phyloP scores from a whole-genome alignment of 805 yeast genomes.

The Ogataea zsoltii region DNA sequence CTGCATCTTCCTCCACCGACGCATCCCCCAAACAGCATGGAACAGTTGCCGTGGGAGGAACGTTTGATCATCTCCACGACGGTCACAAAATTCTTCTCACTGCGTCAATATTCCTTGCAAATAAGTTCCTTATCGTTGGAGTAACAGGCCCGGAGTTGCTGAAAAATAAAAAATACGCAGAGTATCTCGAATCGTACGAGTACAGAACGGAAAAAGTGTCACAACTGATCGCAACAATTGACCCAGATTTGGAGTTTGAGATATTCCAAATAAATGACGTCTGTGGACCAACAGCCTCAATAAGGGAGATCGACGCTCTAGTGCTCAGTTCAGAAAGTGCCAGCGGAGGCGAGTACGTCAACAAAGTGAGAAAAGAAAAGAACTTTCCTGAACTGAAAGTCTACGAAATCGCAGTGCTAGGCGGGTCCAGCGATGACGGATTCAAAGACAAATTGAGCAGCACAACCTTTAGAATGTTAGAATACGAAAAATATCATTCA shows the following conservation, averaged over 20 bases:
- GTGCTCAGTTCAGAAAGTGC: constrained; percentile 80
- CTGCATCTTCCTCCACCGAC: too few species aligned
- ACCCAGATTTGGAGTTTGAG: constrained; percentile 48
- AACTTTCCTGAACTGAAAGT: constrained; percentile 54
- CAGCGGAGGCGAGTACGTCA: constrained; percentile 73
- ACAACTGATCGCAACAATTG: constrained; percentile 48
- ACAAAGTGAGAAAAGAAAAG: constrained; percentile 57
- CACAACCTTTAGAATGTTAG: constrained; percentile 64
- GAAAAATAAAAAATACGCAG: constrained; percentile 70
- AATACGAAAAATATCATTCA: constrained; percentile 21
- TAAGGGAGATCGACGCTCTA: constrained; percentile 72
- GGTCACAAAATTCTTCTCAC: constrained; percentile 89
- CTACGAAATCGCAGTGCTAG: constrained; percentile 62
- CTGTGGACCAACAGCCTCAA: constrained; percentile 90
- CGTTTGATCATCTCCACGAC: constrained; percentile 94
- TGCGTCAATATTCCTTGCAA: constrained; percentile 63
- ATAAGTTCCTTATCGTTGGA: constrained; percentile 66
- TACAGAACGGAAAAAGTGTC: constrained; percentile 48
- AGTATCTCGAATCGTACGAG: constrained; percentile 59
- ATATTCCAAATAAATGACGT: constrained; percentile 73
- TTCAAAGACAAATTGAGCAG: constrained; percentile 82
- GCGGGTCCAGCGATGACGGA: constrained; percentile 44
- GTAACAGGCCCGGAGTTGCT: constrained; percentile 76
- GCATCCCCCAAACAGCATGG: constrained; percentile 10
- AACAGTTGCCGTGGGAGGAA: constrained; percentile 83